phyloP scores from a whole-genome alignment of 352 stramenopile genomes.

The Phytophthora syringae region DNA sequence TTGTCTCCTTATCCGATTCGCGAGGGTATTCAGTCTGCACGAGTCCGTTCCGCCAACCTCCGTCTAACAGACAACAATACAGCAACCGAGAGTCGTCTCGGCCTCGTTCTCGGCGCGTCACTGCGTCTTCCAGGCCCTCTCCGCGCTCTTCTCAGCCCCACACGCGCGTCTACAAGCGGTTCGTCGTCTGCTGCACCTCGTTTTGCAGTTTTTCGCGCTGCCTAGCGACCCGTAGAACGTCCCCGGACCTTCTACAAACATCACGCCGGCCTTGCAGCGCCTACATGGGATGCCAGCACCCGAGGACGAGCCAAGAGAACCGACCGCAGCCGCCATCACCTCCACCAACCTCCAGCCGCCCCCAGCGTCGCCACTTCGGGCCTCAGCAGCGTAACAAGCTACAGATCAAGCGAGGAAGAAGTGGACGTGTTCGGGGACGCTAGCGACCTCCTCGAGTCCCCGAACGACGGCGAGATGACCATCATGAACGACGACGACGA shows the following conservation, averaged over 20 bases:
- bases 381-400: conserved; percentile 28
- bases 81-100: not conserved
- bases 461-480: conserved; percentile 66
- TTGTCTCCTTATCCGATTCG: not conserved
- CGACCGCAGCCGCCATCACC: conserved; percentile 21
- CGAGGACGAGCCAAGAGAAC: conserved; percentile 38
- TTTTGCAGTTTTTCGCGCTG: conserved; percentile 3
- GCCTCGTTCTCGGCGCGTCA: too few relatives aligned
- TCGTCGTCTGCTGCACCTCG: not conserved
- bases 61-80: conserved; percentile 15
- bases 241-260: conserved; percentile 18
- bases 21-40: not conserved
- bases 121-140: conserved; percentile 9
- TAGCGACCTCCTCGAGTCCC: conserved; percentile 53
- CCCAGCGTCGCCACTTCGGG: conserved; percentile 28
- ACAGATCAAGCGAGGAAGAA: conserved; percentile 27
- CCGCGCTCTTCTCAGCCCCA: not conserved
- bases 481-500: conserved; percentile 74
- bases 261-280: conserved; percentile 25
- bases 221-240: not conserved
- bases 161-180: not conserved
- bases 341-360: conserved; percentile 21
- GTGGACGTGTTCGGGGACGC: conserved; percentile 36
- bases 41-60: conserved; percentile 4
- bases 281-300: conserved; percentile 60